These are phyloP conservation scores for Scutellaria minor DNA, from an alignment of 257 asterid species.

Conservation along the genomic window DNA sequence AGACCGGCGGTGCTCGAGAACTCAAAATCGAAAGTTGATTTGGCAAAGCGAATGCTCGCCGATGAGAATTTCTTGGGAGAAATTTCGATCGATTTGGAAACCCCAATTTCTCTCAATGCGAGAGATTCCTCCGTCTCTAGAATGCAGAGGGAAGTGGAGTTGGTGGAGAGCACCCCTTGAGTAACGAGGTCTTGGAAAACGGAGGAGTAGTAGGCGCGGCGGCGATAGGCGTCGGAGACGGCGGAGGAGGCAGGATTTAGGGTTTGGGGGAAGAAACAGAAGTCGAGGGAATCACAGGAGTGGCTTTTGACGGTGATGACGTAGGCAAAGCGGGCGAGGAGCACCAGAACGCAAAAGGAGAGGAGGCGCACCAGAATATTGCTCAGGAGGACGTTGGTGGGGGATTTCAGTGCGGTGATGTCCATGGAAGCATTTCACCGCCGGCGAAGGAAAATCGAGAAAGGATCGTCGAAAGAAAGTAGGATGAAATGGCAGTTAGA, in stretches of 20 bases:
- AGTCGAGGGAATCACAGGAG: slow-evolving; percentile 47
- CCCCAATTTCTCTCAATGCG: slow-evolving; percentile 59
- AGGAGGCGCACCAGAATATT: slow-evolving; percentile 58
- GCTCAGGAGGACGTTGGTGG: slow-evolving; percentile 37
- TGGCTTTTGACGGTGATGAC: slow-evolving; percentile 51
- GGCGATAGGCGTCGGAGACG: neutral
- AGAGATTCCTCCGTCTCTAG: slow-evolving; percentile 46
- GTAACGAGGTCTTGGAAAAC: slow-evolving; percentile 56
- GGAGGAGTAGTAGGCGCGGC: slow-evolving; percentile 48
- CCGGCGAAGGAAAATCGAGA: slow-evolving; percentile 2
- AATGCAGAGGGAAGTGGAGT: slow-evolving; percentile 56
- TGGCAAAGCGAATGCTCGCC: slow-evolving; percentile 35
- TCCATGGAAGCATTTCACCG: slow-evolving; percentile 48
- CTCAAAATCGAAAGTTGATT: slow-evolving; percentile 50
- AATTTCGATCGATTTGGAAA: slow-evolving; percentile 45
- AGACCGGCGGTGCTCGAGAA: slow-evolving; percentile 48
- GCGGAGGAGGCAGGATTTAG: slow-evolving; percentile 11
- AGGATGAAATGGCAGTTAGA: neutral
- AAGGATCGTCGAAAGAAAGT: neutral
- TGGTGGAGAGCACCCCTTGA: slow-evolving; percentile 47
- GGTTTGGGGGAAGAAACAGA: slow-evolving; percentile 44
- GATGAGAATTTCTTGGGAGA: slow-evolving; percentile 43
- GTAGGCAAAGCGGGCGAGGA: slow-evolving; percentile 64
- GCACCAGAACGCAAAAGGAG: slow-evolving; percentile 57
- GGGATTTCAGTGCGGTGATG: slow-evolving; percentile 28